These are phyloP conservation scores for Aureobasidium sp. DNA, from an alignment of 2,329 filamentous ascomycete genomes.

Conservation along the genomic window DNA sequence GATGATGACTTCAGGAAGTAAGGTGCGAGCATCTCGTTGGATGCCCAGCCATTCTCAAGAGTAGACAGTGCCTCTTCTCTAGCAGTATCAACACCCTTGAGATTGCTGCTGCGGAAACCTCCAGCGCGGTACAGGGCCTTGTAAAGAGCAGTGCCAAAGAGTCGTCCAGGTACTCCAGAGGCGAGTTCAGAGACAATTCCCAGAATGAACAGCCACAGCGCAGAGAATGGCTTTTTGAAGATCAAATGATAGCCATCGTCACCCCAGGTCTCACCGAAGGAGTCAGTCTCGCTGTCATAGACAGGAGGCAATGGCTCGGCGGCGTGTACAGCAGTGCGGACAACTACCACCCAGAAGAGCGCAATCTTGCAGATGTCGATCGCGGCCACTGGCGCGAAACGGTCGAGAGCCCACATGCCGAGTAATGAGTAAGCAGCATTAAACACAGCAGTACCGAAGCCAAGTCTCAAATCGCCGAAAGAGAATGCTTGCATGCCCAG, in stretches of 20 bases:
- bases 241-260: constrained; percentile 10
- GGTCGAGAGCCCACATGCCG: constrained; percentile 8
- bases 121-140: constrained; percentile 12
- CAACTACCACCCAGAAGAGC: constrained; percentile 15
- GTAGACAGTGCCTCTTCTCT: constrained; percentile 12
- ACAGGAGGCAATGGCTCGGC: constrained; percentile 14
- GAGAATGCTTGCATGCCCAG: constrained; percentile 11
- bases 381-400: background rate
- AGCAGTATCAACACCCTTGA: constrained; percentile 14
- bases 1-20: constrained; percentile 13
- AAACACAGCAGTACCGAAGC: background rate
- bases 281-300: constrained; percentile 4
- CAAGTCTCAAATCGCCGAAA: constrained; percentile 7
- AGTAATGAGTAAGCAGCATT: constrained; percentile 14
- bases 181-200: constrained; percentile 16
- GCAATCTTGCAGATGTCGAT: constrained; percentile 11
- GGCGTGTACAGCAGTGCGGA: constrained; percentile 15
- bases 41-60: constrained; percentile 8
- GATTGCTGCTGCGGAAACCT: constrained; percentile 3
- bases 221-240: constrained; percentile 7
- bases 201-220: constrained; percentile 14
- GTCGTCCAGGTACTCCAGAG: constrained; percentile 13
- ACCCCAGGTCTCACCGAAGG: constrained; percentile 11
- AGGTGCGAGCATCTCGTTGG: constrained; percentile 15
- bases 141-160: constrained; percentile 14